Base-by-base conservation (phyloP, 2,329 filamentous ascomycete genomes). In the Epichloe glyceriae region DNA sequence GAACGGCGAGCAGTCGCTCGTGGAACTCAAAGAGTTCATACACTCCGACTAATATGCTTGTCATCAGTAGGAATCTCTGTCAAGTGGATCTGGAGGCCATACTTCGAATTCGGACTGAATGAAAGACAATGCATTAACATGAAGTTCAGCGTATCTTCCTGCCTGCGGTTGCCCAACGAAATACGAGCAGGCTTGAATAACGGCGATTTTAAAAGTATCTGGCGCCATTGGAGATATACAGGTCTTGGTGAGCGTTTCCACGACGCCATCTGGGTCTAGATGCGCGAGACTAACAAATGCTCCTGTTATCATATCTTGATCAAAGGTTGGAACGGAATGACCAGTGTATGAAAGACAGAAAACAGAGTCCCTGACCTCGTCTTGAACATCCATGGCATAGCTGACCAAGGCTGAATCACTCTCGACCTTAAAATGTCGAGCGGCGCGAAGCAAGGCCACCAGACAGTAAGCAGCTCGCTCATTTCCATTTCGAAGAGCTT, bases 381-480 rank as follows among this genome's bases (percentile, higher is more conserved):
- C 80, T 58, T 85, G 82, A 8, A 86, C 78, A 61, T 86, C 82
- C 64, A 85, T 71, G 39, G 81, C 81, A 61, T 82, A 86, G 61
- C 80, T 83, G 53, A 83, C 71, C 52, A 83, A 69, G 2, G 78
- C 77, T 11, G 78, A 76, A 58, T 86, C 82, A 58, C 74, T 80
- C 53, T 84, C 78, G 7, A 71, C 67, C 52, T 78, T 72, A 57
- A 86, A 85, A 60, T 85, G 79, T 35, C 81, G 74, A 12, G 80
- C 79, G 39, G 75, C 80, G 40, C 79, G 76, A 45, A 85, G 71
- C 45, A 85, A 65, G 17, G 74, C 74, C 15, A 84, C 77, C 14
- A 85, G 69, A 55, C 80, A 85, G 57, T 80, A 82, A n/a, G 78
- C 78, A 3, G 82, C 81, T 53, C 80, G 74, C 58, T 85, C 81